phyloP scores from a whole-genome alignment of 2,329 filamentous ascomycete species.

The Pezicula radicicola region DNA sequence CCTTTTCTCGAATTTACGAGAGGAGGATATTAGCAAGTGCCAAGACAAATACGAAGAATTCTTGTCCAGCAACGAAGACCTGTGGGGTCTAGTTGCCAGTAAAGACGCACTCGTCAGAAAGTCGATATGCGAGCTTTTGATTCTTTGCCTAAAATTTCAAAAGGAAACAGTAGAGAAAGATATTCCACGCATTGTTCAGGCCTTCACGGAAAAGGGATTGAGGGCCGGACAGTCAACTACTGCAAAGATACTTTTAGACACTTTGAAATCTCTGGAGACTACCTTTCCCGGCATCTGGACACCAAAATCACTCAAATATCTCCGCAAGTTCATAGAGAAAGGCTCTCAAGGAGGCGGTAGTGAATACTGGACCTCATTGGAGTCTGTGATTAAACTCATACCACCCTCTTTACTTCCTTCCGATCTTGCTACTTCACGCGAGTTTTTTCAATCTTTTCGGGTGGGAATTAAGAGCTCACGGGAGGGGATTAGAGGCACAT shows the following conservation, averaged over 20 bases:
- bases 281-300: slow-evolving; percentile 72
- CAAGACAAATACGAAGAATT: slow-evolving; percentile 61
- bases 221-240: slow-evolving; percentile 72
- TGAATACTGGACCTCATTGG: slow-evolving; percentile 71
- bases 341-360: slow-evolving; percentile 77
- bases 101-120: slow-evolving; percentile 53
- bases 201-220: slow-evolving; percentile 71
- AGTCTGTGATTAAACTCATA: slow-evolving; percentile 54
- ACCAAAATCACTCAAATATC: slow-evolving; percentile 49
- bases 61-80: slow-evolving; percentile 56
- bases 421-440: slow-evolving; percentile 50
- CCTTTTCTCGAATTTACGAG: slow-evolving; percentile 46
- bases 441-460: slow-evolving; percentile 65
- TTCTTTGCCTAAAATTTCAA: slow-evolving; percentile 43
- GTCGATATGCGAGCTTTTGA: slow-evolving; percentile 48
- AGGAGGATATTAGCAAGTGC: slow-evolving; percentile 56
- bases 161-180: slow-evolving; percentile 45
- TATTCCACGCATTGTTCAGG: slow-evolving; percentile 48
- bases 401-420: slow-evolving; percentile 54
- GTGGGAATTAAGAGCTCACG: slow-evolving; percentile 64
- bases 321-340: slow-evolving; percentile 73
- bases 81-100: slow-evolving; percentile 66
- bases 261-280: slow-evolving; percentile 64
- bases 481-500: slow-evolving; percentile 71
- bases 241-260: slow-evolving; percentile 65